Evolutionary conservation across 495 filamentous ascomycete species (phyloP).

Genomic region (Amorphotheca resinae): DNA sequence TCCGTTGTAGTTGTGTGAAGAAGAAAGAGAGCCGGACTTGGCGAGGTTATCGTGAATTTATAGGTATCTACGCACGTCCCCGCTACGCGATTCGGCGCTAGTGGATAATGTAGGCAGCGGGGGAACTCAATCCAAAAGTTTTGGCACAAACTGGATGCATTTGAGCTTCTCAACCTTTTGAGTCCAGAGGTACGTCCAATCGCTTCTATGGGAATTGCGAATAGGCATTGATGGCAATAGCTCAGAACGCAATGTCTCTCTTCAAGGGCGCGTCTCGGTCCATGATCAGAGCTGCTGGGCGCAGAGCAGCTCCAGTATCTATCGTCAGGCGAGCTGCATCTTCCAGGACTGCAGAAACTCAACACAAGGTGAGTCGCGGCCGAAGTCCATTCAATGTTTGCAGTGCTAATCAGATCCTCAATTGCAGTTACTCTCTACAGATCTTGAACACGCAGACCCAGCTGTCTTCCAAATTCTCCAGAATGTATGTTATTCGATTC

Average conservation of each 20-base stretch:
- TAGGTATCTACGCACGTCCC: not conserved
- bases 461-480: conserved; percentile 76
- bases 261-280: conserved; percentile 16
- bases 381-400: not conserved
- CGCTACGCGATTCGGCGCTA: too few species aligned
- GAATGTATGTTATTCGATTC: conserved; percentile 44
- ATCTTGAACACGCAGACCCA: conserved; percentile 77
- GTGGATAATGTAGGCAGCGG: too few species aligned
- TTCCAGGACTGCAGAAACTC: conserved; percentile 41
- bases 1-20: conserved; percentile 46
- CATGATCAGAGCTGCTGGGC: conserved; percentile 11
- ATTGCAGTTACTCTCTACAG: conserved; percentile 60
- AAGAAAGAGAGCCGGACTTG: conserved; percentile 21
- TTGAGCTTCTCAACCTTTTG: not conserved
- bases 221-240: conserved; percentile 1
- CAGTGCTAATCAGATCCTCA: conserved; percentile 11
- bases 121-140: too few species aligned
- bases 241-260: conserved; percentile 21
- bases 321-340: conserved; percentile 31
- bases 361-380: conserved; percentile 45
- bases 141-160: too few species aligned
- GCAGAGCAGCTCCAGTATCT: conserved; percentile 13
- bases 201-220: not conserved
- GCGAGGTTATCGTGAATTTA: conserved; percentile 8
- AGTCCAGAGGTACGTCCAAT: conserved; percentile 10